Evolutionary conservation across 2,329 filamentous ascomycete species (phyloP), one percentile per base, ranked within the genome.

Genomic region (Venturia effusa): DNA sequence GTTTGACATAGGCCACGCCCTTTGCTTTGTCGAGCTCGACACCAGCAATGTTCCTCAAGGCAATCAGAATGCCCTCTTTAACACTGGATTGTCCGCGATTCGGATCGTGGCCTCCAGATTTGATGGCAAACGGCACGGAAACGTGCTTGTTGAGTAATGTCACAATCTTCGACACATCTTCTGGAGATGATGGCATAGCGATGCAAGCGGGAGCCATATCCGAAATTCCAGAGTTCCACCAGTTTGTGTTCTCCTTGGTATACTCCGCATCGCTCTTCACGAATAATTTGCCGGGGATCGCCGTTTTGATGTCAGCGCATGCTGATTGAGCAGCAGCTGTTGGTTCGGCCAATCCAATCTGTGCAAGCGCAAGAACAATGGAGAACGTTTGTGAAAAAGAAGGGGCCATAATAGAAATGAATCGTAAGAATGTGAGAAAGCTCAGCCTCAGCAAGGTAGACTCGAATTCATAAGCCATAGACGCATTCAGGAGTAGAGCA

Each of bases 101-200:
- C 0, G 75, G 74, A 61, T 73, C 70, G 65, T 79, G 76, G 1
- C 78, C 75, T 17, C 75, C 76, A 61, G 73, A 74, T 67, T 75
- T 74, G 64, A 74, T 72, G 15, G 75, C 71, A 67, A 76, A 77
- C 17, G 67, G 51, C 10, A 74, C 74, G 51, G 69, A 68, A 1
- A 70, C 67, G 64, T 71, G 68, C 39, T 69, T 65, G 55, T 72
- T 70, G n/a, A 77, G 68, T 11, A 73, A 61, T 41, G 65, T 69
- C 13, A 77, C 69, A n/a, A 71, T 68, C 3, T 67, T 65, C 32
- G 75, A 69, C 19, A 76, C 74, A 17, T 77, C 71, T 24, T 70
- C 64, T 3, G 74, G 68, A 13, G 67, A 68, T 7, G 67, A 66
- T 4, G 75, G 76, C 24, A 73, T 68, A 1, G 75, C 72, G 32